These are phyloP conservation scores for Collybia sordida DNA, from an alignment of 768 basidiomycete species.

Conservation along the genomic window DNA sequence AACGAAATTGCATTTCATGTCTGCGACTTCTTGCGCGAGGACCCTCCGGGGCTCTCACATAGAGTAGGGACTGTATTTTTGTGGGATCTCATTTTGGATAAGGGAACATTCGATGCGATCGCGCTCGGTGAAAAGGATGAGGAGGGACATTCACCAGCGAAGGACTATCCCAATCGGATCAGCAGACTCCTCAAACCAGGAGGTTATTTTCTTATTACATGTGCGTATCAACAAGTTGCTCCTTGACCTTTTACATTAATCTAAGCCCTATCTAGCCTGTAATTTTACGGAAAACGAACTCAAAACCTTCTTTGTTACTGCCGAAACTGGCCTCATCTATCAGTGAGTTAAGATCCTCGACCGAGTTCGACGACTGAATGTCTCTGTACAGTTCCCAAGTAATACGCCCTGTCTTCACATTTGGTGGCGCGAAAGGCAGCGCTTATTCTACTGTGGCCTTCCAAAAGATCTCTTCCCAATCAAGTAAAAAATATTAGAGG, in stretches of 20 bases:
- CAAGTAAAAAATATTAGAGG: constrained; percentile 16
- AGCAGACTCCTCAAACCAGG: constrained; percentile 58
- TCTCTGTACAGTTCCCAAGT: constrained; percentile 58
- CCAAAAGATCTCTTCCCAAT: constrained; percentile 26
- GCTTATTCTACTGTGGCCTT: constrained; percentile 74
- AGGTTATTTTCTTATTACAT: constrained; percentile 77
- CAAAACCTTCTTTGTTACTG: constrained; percentile 46
- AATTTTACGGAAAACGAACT: constrained; percentile 85
- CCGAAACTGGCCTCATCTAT: constrained; percentile 52
- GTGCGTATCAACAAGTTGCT: constrained; percentile 37
- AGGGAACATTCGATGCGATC: constrained; percentile 89
- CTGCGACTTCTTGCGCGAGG: constrained; percentile 66
- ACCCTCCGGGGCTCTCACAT: constrained; percentile 35
- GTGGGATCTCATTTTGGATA: constrained; percentile 83
- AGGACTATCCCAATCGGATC: constrained; percentile 61
- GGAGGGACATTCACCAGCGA: constrained; percentile 49
- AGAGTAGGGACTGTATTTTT: constrained; percentile 21
- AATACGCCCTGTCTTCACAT: constrained; percentile 69
- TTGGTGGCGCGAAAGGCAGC: constrained; percentile 78
- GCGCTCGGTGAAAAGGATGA: constrained; percentile 64
- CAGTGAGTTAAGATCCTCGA: constrained; percentile 47
- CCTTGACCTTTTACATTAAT: too few relatives aligned
- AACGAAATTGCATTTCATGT: constrained; percentile 50
- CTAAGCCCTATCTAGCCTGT: constrained; percentile 50
- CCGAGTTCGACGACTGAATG: not conserved